A percentile compares a stretch with the other conserved stretches of the same genome.
Evolutionary conservation across 2,329 filamentous ascomycete species (phyloP).

Genomic region (Tolypocladium pustulatum): DNA sequence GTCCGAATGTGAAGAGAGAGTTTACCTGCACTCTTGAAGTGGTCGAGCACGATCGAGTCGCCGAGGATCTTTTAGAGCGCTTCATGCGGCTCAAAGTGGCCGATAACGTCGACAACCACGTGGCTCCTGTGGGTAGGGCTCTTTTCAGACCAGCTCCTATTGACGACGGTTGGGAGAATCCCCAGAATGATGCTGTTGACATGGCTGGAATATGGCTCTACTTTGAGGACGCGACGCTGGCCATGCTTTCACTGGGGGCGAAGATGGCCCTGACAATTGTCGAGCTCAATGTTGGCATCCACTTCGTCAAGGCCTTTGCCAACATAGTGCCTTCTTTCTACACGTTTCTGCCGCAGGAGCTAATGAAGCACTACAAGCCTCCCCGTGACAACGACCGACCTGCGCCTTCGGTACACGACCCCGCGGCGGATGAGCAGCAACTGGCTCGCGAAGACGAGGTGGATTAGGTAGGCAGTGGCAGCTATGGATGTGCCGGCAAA

Average conservation of each 20-base stretch:
- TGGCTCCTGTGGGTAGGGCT: conserved; percentile 34
- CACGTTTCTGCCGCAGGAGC: conserved; percentile 54
- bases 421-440: conserved; percentile 17
- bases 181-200: conserved; percentile 6
- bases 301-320: conserved; percentile 51
- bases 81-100: conserved; percentile 32
- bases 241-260: conserved; percentile 51
- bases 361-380: conserved; percentile 57
- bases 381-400: conserved; percentile 35
- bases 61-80: conserved; percentile 25
- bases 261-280: conserved; percentile 47
- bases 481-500: neutral
- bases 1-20: conserved; percentile 26
- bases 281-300: conserved; percentile 49
- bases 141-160: conserved; percentile 33
- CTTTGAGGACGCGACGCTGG: conserved; percentile 49
- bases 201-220: conserved; percentile 38
- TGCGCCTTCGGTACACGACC: conserved; percentile 31
- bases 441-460: conserved; percentile 9
- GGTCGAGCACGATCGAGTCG: conserved; percentile 34
- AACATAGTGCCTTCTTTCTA: conserved; percentile 52
- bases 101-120: conserved; percentile 18
- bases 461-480: conserved; percentile 1
- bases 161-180: conserved; percentile 35
- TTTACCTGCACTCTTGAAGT: conserved; percentile 53